These are phyloP conservation scores for Phytophthora brassicae DNA, from an alignment of 352 stramenopile genomes.

Conservation along the genomic window DNA sequence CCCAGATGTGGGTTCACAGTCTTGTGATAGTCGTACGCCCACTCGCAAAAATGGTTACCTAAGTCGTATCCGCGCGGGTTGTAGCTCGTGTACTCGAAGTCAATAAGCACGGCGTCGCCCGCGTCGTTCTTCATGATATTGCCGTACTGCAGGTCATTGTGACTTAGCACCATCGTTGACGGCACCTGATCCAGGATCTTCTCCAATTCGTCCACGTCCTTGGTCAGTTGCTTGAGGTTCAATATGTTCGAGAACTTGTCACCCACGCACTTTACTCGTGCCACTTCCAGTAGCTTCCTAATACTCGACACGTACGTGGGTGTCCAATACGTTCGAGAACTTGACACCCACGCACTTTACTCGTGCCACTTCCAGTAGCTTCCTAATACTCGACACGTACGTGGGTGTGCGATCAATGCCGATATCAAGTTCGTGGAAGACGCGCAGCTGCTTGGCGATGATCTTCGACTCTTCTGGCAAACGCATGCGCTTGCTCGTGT, in stretches of 20 bases:
- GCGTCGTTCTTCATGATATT: conserved; percentile 88
- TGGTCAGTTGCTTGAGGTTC: conserved; percentile 49
- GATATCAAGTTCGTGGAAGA: conserved; percentile 74
- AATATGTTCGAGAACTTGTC: conserved; percentile 45
- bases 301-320: conserved; percentile 62
- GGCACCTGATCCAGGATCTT: conserved; percentile 51
- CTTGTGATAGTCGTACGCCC: conserved; percentile 84
- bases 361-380: conserved; percentile 59
- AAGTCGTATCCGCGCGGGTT: conserved; percentile 91
- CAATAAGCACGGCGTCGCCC: conserved; percentile 83
- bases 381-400: conserved; percentile 58
- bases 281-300: conserved; percentile 57
- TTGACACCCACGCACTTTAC: conserved; percentile 51
- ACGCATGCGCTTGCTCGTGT: conserved; percentile 75
- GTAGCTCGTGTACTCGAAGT: conserved; percentile 94
- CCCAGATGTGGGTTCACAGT: conserved; percentile 75
- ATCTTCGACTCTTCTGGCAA: conserved; percentile 39
- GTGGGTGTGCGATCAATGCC: conserved; percentile 64
- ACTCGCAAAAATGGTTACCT: conserved; percentile 93
- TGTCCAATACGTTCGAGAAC: conserved; percentile 41
- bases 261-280: conserved; percentile 53
- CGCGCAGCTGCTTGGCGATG: conserved; percentile 68
- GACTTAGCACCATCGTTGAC: conserved; percentile 83
- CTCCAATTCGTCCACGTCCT: conserved; percentile 64
- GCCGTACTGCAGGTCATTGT: conserved; percentile 93